These are phyloP conservation scores for Calonectria pteridis DNA, from an alignment of 2,329 filamentous ascomycete species.

Conservation along the genomic window DNA sequence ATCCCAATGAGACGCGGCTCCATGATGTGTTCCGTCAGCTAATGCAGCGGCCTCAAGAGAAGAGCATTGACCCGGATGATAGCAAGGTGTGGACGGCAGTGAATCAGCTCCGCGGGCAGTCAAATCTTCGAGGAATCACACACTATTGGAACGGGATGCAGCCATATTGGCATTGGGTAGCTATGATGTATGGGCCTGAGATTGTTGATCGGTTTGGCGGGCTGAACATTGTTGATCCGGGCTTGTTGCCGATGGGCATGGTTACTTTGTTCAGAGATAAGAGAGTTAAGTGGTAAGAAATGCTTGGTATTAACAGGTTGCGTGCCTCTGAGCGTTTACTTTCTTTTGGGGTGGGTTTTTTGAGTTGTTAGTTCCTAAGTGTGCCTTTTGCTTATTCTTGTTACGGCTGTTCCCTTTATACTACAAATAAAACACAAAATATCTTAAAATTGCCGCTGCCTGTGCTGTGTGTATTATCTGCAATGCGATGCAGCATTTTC, in stretches of 20 bases:
- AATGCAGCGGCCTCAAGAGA: conserved; percentile 48
- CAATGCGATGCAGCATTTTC: no score
- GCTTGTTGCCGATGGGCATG: conserved; percentile 61
- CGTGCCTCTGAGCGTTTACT: not conserved
- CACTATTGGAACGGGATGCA: conserved; percentile 49
- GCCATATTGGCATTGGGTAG: conserved; percentile 62
- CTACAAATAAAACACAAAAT: no score
- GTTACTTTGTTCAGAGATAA: conserved; percentile 58
- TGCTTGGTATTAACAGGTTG: not conserved
- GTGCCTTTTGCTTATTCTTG: not conserved
- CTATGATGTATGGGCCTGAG: conserved; percentile 59
- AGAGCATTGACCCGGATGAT: conserved; percentile 43
- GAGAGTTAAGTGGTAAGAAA: conserved; percentile 56
- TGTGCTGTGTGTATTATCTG: no score
- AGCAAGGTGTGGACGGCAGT: conserved; percentile 42
- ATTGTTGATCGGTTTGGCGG: conserved; percentile 59
- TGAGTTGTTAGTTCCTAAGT: no score
- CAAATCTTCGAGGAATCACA: conserved; percentile 39
- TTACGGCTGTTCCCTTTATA: no score
- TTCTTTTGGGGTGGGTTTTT: not conserved
- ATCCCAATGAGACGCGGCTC: conserved; percentile 39
- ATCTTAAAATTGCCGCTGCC: no score
- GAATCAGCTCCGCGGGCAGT: conserved; percentile 29
- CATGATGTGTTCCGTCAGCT: conserved; percentile 51
- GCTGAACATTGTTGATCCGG: conserved; percentile 58